phyloP scores from a whole-genome alignment of 305 asterid species.

The Fraxinus floribunda region DNA sequence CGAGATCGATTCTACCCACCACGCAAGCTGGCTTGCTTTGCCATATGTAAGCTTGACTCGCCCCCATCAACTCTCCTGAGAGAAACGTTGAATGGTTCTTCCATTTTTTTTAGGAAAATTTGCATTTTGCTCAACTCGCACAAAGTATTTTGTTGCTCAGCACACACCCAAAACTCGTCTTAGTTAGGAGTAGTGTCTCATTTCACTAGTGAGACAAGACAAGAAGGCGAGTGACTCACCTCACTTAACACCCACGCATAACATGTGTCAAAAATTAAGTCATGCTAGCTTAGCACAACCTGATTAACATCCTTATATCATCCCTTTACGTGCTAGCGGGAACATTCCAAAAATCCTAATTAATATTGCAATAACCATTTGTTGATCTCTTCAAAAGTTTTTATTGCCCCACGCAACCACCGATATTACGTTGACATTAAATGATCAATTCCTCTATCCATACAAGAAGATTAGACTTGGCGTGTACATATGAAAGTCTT shows the following conservation, averaged over 20 bases:
- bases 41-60: not conserved
- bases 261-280: not conserved
- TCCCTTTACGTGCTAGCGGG: not conserved
- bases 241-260: not conserved
- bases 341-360: not conserved
- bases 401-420: not conserved
- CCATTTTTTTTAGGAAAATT: not conserved
- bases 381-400: not conserved
- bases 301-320: not conserved
- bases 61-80: not conserved
- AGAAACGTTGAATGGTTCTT: not conserved
- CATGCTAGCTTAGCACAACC: not conserved
- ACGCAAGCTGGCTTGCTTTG: not conserved
- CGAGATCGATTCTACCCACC: not conserved
- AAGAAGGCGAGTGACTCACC: not conserved
- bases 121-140: not conserved
- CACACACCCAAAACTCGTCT: not conserved
- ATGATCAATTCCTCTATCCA: not conserved
- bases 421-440: not conserved
- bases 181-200: not conserved
- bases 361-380: not conserved
- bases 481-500: not conserved
- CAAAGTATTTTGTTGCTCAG: not conserved
- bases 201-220: not conserved
- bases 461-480: not conserved